Evolutionary conservation across 2,329 filamentous ascomycete genomes (phyloP), one percentile per base, ranked within the genome.

Genomic region (Periconia digitata): DNA sequence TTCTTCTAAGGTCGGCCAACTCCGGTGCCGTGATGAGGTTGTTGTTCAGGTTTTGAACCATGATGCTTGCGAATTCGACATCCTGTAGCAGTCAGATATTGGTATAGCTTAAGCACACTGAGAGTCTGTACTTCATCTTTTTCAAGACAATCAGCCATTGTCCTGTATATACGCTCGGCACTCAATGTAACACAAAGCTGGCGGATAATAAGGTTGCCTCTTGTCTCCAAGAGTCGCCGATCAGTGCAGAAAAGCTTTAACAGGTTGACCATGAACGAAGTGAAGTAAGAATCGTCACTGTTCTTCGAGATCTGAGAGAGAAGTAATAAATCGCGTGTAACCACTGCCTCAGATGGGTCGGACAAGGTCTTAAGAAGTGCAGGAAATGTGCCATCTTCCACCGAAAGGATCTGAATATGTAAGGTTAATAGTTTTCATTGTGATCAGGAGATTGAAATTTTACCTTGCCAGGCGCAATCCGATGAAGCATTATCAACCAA

Each of bases 11-110:
- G 60, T 97, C 95, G 1, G 90, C 85, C 23, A 99, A 78, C 71
- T 99, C 92, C 1, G 95, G 94, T 0, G 95, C 94, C 1, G 95
- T 99, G 57, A 99, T 96, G 46, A 99, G 85, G 63, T 99, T 99
- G 72, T 99, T 99, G 75, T 99, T 99, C 44, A 99, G 79, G 63
- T 97, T 97, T 70, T 99, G 94, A 23, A 99, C 91, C 94, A 99
- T 99, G 62, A 99, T 97, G 67, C 92, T 96, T 15, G 94, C 92
- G 72, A 99, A 99, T 69, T 99, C 95, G 36, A 99, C 85, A 67
- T 99, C 94, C 73, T 81, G 24, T 27, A 16, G 4, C 2, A 34
- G 43, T 59, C 21, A 59, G 47, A 22, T 13, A 18, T 24, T 24
- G 20, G 20, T 12, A 36, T 35, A 27, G 10, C 5, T 13, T 29